Percentiles rank a stretch among this genome's conserved stretches.
These are phyloP conservation scores for Pisolithus microcarpus DNA, from an alignment of 768 basidiomycete genomes.

Conservation along the genomic window DNA sequence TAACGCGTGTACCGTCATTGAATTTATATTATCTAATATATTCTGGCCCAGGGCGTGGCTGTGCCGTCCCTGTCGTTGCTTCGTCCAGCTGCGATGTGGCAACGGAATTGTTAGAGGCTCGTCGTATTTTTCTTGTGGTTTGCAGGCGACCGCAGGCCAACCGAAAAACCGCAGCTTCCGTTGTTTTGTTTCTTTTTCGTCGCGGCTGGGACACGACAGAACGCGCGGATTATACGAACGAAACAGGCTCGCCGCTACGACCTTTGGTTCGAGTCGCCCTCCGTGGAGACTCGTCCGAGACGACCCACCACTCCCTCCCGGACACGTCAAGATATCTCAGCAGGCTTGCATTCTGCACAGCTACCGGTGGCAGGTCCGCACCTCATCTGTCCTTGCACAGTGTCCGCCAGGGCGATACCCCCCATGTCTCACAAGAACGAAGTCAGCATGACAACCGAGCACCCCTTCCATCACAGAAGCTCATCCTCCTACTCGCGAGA, in stretches of 20 bases:
- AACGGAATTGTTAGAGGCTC: background rate
- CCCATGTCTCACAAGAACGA: conserved; percentile 13
- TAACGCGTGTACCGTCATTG: too few species aligned
- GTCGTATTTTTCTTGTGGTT: background rate
- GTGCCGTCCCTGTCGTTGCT: background rate
- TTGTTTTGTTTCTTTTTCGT: background rate
- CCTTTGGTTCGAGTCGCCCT: too few species aligned
- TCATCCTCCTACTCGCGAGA: conserved; percentile 54
- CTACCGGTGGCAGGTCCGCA: background rate
- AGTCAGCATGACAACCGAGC: conserved; percentile 18
- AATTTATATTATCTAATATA: too few species aligned
- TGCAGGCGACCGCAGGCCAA: conserved; percentile 5
- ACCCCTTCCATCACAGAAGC: conserved; percentile 44
- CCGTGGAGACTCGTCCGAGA: background rate
- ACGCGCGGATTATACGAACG: background rate
- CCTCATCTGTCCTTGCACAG: background rate
- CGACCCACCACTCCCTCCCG: background rate
- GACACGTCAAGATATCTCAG: background rate
- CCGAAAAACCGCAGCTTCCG: background rate
- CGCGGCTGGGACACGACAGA: conserved; percentile 8
- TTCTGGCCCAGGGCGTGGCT: background rate
- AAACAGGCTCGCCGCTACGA: background rate
- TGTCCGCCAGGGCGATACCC: background rate
- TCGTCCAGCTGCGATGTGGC: background rate
- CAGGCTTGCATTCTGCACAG: background rate